Evolutionary conservation across 148 eudicot species (phyloP).

Genomic region (Cornus suecica): DNA sequence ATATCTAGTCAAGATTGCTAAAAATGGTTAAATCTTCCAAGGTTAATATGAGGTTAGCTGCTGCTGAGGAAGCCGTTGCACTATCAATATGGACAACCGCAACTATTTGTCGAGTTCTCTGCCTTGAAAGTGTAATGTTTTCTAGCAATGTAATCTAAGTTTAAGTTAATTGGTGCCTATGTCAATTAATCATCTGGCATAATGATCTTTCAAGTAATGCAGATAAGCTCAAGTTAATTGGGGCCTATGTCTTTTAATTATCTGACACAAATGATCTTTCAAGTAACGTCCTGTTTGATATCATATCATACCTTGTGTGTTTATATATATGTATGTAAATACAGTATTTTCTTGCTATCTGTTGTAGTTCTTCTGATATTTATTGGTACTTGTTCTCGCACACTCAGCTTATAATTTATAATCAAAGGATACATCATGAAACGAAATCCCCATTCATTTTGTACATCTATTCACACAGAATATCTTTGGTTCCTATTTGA

Average conservation of each 20-base stretch:
- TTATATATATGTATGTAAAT: too few species aligned
- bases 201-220: too few species aligned
- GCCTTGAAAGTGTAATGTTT: conserved; percentile 78
- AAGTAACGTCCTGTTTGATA: too few species aligned
- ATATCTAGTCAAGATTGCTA: not conserved
- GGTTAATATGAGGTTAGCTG: conserved; percentile 73
- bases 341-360: too few species aligned
- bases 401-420: too few species aligned
- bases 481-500: too few species aligned
- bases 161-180: conserved; percentile 1
- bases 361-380: too few species aligned
- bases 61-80: conserved; percentile 89
- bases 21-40: conserved; percentile 22
- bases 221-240: not conserved
- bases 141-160: not conserved
- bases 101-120: conserved; percentile 83
- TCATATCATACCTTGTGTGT: too few species aligned
- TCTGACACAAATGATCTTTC: not conserved
- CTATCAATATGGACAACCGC: conserved; percentile 90
- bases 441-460: not conserved
- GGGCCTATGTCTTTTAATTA: not conserved
- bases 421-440: too few species aligned
- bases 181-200: not conserved
- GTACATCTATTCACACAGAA: not conserved
- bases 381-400: too few species aligned